Evolutionary conservation across 164 flowering plant species (phyloP).

Genomic region (Echeveria elegans): DNA sequence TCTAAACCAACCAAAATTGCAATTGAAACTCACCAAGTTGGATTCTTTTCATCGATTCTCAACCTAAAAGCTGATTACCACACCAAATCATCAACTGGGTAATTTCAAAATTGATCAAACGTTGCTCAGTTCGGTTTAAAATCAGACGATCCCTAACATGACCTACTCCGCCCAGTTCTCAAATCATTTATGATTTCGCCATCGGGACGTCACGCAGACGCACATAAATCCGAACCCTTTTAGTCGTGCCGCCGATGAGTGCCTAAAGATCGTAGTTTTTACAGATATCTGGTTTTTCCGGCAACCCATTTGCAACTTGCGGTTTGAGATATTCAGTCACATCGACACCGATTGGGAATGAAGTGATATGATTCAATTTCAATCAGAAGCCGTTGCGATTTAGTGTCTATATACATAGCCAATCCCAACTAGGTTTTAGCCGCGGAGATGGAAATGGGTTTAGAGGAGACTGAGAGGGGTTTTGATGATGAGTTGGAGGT

Average conservation of each 20-base stretch:
- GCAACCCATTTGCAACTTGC: not conserved
- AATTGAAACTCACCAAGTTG: too few relatives aligned
- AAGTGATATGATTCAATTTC: too few relatives aligned
- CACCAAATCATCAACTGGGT: too few relatives aligned
- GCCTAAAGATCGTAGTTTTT: not conserved
- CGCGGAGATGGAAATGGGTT: not conserved
- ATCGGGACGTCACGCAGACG: not conserved
- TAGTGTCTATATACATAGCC: not conserved
- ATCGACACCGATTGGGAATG: not conserved
- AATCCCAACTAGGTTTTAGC: not conserved
- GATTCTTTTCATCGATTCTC: not conserved
- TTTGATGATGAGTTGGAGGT: slow-evolving; percentile 22
- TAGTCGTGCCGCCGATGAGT: not conserved
- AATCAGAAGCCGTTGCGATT: not conserved
- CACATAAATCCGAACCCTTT: not conserved
- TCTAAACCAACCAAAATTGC: not conserved
- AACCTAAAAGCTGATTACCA: not conserved
- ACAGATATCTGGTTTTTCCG: not conserved
- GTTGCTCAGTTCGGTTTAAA: too few relatives aligned
- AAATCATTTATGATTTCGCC: not conserved
- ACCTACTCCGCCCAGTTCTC: not conserved
- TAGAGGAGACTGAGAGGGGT: slow-evolving; percentile 12
- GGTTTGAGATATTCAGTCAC: not conserved
- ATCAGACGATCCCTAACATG: too few relatives aligned
- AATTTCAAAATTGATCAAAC: too few relatives aligned